phyloP scores from a whole-genome alignment of 305 asterid species.

The Solanum hybrid region DNA sequence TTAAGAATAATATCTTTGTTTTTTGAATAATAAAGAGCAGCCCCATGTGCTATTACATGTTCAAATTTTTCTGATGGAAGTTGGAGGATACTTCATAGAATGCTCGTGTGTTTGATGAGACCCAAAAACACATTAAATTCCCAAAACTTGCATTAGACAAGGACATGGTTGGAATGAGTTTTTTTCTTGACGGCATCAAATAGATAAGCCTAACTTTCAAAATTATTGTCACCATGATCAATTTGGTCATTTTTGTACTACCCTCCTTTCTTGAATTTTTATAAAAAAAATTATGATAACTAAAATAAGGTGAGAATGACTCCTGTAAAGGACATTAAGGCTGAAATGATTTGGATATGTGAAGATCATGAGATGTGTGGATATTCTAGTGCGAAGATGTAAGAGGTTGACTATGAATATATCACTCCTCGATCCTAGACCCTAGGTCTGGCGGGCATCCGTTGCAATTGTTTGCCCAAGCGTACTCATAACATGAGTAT shows the following conservation, averaged over 20 bases:
- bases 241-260: not conserved
- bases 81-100: conserved; percentile 1
- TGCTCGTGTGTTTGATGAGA: not conserved
- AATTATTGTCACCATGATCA: not conserved
- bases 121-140: not conserved
- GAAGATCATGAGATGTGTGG: not conserved
- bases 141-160: not conserved
- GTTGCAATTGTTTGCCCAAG: not conserved
- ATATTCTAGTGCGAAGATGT: not conserved
- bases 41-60: not conserved
- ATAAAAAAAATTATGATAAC: no score
- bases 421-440: not conserved
- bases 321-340: no score
- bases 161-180: not conserved
- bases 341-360: not conserved
- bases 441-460: not conserved
- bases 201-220: not conserved
- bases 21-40: not conserved
- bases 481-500: not conserved
- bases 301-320: not conserved
- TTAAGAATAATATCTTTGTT: not conserved
- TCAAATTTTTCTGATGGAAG: not conserved
- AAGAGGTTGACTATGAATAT: not conserved
- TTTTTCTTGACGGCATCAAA: not conserved
- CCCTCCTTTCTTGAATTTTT: no score